Base-by-base conservation (phyloP, 2,329 filamentous ascomycete genomes). In the Aspergillus quadricinctus region DNA sequence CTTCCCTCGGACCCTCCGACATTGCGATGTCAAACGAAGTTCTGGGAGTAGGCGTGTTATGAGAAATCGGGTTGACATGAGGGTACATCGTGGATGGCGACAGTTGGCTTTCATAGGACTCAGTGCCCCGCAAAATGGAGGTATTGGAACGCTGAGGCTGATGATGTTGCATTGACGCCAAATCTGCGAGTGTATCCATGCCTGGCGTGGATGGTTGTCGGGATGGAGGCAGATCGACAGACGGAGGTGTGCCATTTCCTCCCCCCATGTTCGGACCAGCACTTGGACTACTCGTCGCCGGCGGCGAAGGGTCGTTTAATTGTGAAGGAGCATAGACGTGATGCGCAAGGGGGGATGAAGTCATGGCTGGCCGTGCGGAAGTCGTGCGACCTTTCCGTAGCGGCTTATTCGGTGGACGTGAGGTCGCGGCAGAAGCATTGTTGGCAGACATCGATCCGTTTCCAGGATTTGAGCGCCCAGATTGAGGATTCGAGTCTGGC, bases 161-260 rank as follows among this genome's bases (percentile, higher is more conserved):
- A 52, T 77, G 77, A 54, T 75, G 75, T 64, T 79, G 77, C 71
- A 78, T 76, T 14, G 76, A 75, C 40, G 77, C 77, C 29, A 78
- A 65, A 58, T 80, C 78, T 28, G 77, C 77, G 53, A 80, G 64
- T n/a, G 75, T 75, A 59, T 80, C 78, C 71, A 80, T 78, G n/a
- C 75, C 77, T 2, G 75, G 72, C 4, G 77, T 78, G 11, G 78
- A 77, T 2, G 74, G 69, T 41, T 76, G 72, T 59, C 75, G 69
- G 23, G 71, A 66, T n/a, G 70, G 64, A 46, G 68, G 66, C 35
- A 69, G 64, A 7, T 73, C 69, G 41, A 66, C 64, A 19, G 68
- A 66, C 19, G 71, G 68, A 3, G 74, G 69, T 31, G 75, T 75
- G 48, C 69, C 74, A 53, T 62, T 72, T 40, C 66, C 67, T 46